Conservation (phyloP, 2,329 filamentous ascomycete species). For the Botrytis cinerea region DNA sequence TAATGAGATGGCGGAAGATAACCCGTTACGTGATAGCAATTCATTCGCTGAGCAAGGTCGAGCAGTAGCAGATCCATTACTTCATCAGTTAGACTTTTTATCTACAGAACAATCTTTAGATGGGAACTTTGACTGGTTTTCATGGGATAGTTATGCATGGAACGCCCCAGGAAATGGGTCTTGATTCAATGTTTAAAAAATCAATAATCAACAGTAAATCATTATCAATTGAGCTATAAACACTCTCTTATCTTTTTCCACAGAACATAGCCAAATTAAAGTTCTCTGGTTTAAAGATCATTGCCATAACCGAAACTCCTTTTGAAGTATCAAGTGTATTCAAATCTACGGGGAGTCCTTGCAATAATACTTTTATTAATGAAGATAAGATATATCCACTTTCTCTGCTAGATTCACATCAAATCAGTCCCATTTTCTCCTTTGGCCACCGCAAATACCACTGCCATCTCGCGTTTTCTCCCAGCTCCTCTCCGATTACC, state of each 20-base stretch:
- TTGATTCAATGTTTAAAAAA: neutral
- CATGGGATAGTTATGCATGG: slow-evolving; percentile 25
- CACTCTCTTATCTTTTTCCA: neutral
- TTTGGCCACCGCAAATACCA: slow-evolving; percentile 17
- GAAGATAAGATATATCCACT: neutral
- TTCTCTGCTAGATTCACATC: neutral
- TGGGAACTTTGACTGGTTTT: slow-evolving; percentile 27
- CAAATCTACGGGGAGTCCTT: neutral
- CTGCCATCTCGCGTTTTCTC: neutral
- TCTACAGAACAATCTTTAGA: slow-evolving; percentile 20
- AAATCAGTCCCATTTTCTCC: slow-evolving; percentile 1
- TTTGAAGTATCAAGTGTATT: neutral
- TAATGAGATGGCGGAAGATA: neutral
- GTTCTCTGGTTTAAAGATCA: neutral
- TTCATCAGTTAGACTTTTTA: slow-evolving; percentile 16
- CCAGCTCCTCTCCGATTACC: neutral
- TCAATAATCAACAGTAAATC: too few relatives aligned
- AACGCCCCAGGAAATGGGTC: neutral
- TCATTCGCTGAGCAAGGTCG: neutral
- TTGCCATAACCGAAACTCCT: neutral
- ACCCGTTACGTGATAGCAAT: neutral
- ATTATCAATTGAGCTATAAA: neutral
- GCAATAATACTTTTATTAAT: neutral
- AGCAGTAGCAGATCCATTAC: neutral
- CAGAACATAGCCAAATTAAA: neutral